Evolutionary conservation across 495 filamentous ascomycete genomes (phyloP).

Genomic region (Daldinia caldariorum): DNA sequence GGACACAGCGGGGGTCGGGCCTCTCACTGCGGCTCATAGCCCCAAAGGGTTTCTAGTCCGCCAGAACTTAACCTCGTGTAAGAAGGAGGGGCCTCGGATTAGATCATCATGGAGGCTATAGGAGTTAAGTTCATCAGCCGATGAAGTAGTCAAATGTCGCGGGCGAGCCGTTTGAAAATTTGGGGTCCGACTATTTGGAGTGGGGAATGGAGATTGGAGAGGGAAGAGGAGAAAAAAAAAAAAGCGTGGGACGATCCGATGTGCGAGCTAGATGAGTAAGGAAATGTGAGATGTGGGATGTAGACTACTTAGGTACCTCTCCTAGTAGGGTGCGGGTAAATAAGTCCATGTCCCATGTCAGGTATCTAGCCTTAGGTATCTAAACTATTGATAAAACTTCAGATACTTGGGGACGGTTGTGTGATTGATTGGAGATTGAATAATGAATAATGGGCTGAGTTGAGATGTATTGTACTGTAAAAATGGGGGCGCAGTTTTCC

Average conservation of each 20-base stretch:
- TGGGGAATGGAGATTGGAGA: no score
- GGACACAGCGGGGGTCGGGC: conserved; percentile 1
- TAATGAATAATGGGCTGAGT: conserved; percentile 41
- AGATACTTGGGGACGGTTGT: no score
- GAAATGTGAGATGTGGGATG: not conserved
- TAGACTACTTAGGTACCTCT: no score
- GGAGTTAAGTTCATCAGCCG: conserved; percentile 25
- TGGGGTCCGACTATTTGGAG: not conserved
- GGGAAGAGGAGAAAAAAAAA: not conserved
- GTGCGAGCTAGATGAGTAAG: conserved; percentile 26
- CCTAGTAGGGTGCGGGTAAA: no score
- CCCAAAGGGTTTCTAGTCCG: not conserved
- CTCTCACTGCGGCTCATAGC: conserved; percentile 22
- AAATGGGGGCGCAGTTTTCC: conserved; percentile 26
- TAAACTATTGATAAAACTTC: no score
- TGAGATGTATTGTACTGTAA: conserved; percentile 12
- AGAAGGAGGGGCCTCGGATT: not conserved
- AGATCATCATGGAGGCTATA: conserved; percentile 14
- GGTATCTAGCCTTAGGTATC: no score
- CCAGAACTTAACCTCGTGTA: not conserved
- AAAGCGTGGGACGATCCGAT: conserved; percentile 20
- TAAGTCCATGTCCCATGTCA: not conserved
- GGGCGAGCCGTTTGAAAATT: conserved; percentile 6
- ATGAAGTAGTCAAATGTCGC: not conserved
- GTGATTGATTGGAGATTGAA: no score